Base-by-base conservation (phyloP, 2,329 filamentous ascomycete species). In the Sporothrix globosa region DNA sequence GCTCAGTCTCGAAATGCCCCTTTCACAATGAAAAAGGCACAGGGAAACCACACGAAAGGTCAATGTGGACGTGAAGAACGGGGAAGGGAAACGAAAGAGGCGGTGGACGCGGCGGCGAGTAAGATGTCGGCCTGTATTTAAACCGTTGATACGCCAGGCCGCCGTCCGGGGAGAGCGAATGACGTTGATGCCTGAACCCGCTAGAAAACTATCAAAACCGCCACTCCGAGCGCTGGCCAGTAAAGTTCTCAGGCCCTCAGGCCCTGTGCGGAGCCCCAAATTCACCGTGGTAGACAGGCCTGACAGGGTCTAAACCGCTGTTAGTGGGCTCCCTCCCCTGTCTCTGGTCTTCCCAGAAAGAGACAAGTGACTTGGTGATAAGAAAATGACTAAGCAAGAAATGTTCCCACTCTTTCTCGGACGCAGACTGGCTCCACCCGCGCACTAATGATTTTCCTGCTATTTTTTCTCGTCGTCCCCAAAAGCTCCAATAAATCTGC, bases 401-500 rank as follows among this genome's bases (percentile, higher is more conserved):
- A n/a, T 24, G 39, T n/a, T 1, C 9, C 46, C 58, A 60, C 46
- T 44, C 24, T 46, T 65, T 66, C 27, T 44, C 41, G 24, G 24
- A 27, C 50, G 46, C 10, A n/a, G 41, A 44, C 24, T 50, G 24
- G 65, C 58, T n/a, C 61, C 71, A 71, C 69, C 21, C 27, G 2
- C 67, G 69, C 68, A 70, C 68, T 70, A 68, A 68, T 56, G 21
- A 61, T 74, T 72, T 73, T 73, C 69, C 65, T 24, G 48, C 34
- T 39, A 56, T 50, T 68, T 56, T 52, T 41, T 46, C 19, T 54
- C 19, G 27, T 58, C 69, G 61, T 67, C 71, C 50, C 73, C 71
- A 63, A 73, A 34, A n/a, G 44, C 34, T 44, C 44, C 30, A 41
- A 63, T 39, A 54, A 50, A 68, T 70, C 69, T 69, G 48, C 53